Evolutionary conservation across 345 rosid species (phyloP).

Genomic region (Gossypium australe): DNA sequence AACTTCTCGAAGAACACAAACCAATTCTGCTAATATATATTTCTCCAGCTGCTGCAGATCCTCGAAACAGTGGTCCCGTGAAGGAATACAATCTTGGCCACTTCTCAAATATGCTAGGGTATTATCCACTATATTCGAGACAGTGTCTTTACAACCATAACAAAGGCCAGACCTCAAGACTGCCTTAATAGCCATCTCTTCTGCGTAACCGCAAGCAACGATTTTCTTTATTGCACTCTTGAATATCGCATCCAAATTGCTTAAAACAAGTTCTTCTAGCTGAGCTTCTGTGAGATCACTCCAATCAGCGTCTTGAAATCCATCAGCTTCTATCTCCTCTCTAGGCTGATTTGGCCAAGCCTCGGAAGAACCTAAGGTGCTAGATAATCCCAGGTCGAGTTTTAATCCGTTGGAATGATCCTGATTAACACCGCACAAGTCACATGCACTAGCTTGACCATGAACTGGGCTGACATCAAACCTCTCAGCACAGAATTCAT

Average conservation of each 20-base stretch:
- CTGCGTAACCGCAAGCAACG: slow-evolving; percentile 44
- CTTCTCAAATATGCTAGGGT: slow-evolving; percentile 57
- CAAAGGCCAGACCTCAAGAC: slow-evolving; percentile 64
- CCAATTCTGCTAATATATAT: slow-evolving; percentile 78
- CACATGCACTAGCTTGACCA: slow-evolving; percentile 37
- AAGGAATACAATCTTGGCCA: slow-evolving; percentile 46
- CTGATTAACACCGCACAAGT: slow-evolving; percentile 40
- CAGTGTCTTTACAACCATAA: slow-evolving; percentile 60
- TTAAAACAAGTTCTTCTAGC: slow-evolving; percentile 64
- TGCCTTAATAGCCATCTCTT: slow-evolving; percentile 58
- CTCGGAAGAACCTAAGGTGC: slow-evolving; percentile 32
- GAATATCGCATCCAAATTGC: slow-evolving; percentile 59
- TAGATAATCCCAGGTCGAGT: slow-evolving; percentile 56
- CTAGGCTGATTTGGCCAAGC: slow-evolving; percentile 39
- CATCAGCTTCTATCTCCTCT: slow-evolving; percentile 46
- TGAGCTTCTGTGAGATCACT: slow-evolving; percentile 70
- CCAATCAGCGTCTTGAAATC: slow-evolving; percentile 67
- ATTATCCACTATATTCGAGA: slow-evolving; percentile 67
- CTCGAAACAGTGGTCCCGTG: slow-evolving; percentile 45
- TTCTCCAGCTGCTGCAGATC: slow-evolving; percentile 71
- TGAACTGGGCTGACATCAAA: slow-evolving; percentile 38
- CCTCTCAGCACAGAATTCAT: slow-evolving; percentile 68
- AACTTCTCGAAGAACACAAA: slow-evolving; percentile 76
- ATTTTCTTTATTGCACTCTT: slow-evolving; percentile 60
- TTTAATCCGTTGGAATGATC: slow-evolving; percentile 45